Evolutionary conservation across 2,329 filamentous ascomycete genomes (phyloP).

Genomic region (Trichoderma guizhouense): DNA sequence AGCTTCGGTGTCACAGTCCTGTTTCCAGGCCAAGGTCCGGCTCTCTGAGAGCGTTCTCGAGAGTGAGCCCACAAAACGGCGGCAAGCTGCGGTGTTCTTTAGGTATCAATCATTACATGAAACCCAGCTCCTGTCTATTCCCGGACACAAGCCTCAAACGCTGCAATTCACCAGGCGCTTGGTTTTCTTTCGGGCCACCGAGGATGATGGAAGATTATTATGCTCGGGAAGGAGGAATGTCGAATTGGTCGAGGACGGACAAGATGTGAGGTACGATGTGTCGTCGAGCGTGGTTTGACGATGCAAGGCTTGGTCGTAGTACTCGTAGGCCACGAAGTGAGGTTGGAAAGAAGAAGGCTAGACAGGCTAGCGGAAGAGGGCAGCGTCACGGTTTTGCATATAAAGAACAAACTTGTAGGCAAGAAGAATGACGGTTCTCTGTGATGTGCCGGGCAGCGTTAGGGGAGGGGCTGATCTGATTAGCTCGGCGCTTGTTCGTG

Average conservation of each 20-base stretch:
- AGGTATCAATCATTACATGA: constrained; percentile 38
- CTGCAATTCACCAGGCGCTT: constrained; percentile 22
- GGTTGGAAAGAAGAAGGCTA: constrained; percentile 22
- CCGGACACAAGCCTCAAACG: constrained; percentile 24
- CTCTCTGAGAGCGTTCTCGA: constrained; percentile 26
- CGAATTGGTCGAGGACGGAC: constrained; percentile 16
- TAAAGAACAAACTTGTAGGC: constrained; percentile 12
- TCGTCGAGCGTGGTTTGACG: constrained; percentile 1
- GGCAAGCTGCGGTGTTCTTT: constrained; percentile 34
- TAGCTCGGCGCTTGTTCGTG: constrained; percentile 31
- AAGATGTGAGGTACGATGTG: background rate
- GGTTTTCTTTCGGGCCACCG: constrained; percentile 12
- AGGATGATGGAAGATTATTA: constrained; percentile 18
- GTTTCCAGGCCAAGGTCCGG: constrained; percentile 30
- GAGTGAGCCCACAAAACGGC: constrained; percentile 27
- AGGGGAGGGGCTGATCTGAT: constrained; percentile 27
- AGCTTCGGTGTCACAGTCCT: constrained; percentile 40
- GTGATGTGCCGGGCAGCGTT: constrained; percentile 23
- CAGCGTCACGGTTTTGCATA: constrained; percentile 17
- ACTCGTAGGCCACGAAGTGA: constrained; percentile 18
- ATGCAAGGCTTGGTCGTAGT: constrained; percentile 32
- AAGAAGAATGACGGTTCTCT: constrained; percentile 4
- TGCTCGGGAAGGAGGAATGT: constrained; percentile 22
- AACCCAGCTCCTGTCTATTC: constrained; percentile 32
- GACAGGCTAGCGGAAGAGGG: constrained; percentile 21